Evolutionary conservation across 164 flowering plant genomes (phyloP).

Genomic region (Protea cynaroides): DNA sequence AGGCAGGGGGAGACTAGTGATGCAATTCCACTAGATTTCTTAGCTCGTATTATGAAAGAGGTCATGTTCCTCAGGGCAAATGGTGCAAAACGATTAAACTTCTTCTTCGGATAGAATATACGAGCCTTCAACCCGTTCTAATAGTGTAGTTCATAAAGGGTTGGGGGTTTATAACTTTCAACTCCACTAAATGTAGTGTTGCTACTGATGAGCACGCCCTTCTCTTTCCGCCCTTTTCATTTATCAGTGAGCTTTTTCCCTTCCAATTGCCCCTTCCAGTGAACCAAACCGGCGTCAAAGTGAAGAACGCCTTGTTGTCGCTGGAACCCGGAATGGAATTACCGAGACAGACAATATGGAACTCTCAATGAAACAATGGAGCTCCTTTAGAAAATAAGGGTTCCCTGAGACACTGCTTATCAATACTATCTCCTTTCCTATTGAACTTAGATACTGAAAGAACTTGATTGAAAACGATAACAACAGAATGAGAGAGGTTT

Average conservation of each 20-base stretch:
- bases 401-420: too few species aligned
- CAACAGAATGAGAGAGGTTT: too few species aligned
- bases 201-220: conserved; percentile 12
- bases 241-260: conserved; percentile 46
- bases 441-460: too few species aligned
- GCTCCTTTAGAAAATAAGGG: too few species aligned
- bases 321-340: too few species aligned
- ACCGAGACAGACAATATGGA: too few species aligned
- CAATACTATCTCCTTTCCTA: too few species aligned
- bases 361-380: too few species aligned
- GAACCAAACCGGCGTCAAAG: too few species aligned
- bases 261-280: conserved; percentile 52
- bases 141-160: conserved; percentile 55
- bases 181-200: conserved; percentile 2
- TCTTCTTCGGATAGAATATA: conserved; percentile 65
- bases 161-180: conserved; percentile 65
- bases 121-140: conserved; percentile 68
- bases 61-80: conserved; percentile 84
- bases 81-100: conserved; percentile 60
- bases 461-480: too few species aligned
- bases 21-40: conserved; percentile 76
- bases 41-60: conserved; percentile 70
- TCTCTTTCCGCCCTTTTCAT: conserved; percentile 24
- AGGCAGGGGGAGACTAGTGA: conserved; percentile 76
- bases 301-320: too few species aligned